phyloP scores from a whole-genome alignment of 2,329 filamentous ascomycete genomes.

The Aspergillus brasiliensis region DNA sequence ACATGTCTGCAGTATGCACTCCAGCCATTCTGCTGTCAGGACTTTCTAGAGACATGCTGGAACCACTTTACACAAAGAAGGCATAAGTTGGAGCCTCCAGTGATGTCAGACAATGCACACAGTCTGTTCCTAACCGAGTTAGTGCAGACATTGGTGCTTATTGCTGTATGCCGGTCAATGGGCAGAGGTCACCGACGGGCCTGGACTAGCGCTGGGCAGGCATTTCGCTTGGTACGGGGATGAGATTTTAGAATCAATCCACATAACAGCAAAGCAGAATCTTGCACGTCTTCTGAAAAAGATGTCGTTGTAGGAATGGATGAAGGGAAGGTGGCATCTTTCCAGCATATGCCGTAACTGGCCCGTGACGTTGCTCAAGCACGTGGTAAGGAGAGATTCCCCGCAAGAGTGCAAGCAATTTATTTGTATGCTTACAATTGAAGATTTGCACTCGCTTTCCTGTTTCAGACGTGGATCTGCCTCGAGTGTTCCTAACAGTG shows the following conservation, averaged over 20 bases:
- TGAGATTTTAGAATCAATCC: constrained; percentile 34
- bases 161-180: constrained; percentile 22
- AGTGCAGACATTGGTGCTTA: constrained; percentile 21
- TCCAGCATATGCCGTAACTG: constrained; percentile 33
- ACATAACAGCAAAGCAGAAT: not conserved
- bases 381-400: constrained; percentile 19
- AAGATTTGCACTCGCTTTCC: constrained; percentile 39
- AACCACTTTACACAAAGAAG: constrained; percentile 8
- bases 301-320: constrained; percentile 20
- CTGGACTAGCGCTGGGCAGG: constrained; percentile 38
- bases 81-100: constrained; percentile 16
- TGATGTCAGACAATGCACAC: too few relatives aligned
- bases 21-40: constrained; percentile 41
- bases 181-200: constrained; percentile 30
- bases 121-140: too few relatives aligned
- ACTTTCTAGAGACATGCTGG: constrained; percentile 11
- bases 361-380: constrained; percentile 36
- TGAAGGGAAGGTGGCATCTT: constrained; percentile 41
- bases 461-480: not conserved
- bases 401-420: not conserved
- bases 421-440: not conserved
- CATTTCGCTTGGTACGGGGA: constrained; percentile 39
- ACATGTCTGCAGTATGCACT: constrained; percentile 23
- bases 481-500: constrained; percentile 31
- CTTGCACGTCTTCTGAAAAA: not conserved